Conservation (phyloP, 768 basidiomycete genomes). For the Boletus vermiculosoides region DNA sequence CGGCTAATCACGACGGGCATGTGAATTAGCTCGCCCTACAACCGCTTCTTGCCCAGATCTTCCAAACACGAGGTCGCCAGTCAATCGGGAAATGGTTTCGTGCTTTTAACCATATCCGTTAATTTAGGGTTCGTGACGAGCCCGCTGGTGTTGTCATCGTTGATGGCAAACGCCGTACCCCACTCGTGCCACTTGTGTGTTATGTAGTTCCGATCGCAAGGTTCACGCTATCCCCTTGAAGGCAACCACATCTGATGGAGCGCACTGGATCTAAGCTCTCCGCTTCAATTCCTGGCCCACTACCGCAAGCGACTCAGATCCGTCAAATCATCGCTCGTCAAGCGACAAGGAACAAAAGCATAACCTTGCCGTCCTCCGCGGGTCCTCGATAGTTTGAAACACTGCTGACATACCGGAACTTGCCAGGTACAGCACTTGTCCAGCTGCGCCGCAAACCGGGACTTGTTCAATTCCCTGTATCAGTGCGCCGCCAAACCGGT, state of each 20-base stretch:
- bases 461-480: not conserved
- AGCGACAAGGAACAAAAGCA: slow-evolving; percentile 4
- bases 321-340: slow-evolving; percentile 4
- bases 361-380: slow-evolving; percentile 24
- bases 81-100: slow-evolving; percentile 28
- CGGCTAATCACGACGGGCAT: slow-evolving; percentile 16
- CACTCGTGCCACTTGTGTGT: slow-evolving; percentile 8
- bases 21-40: slow-evolving; percentile 6
- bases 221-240: slow-evolving; percentile 15
- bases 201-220: slow-evolving; percentile 12
- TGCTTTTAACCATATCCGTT: slow-evolving; percentile 30
- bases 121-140: slow-evolving; percentile 29
- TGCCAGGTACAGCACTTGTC: slow-evolving; percentile 1
- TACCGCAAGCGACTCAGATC: not conserved
- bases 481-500: not conserved
- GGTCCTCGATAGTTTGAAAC: slow-evolving; percentile 25
- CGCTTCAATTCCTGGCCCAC: slow-evolving; percentile 1
- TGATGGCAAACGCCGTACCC: slow-evolving; percentile 25
- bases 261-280: slow-evolving; percentile 20
- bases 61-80: slow-evolving; percentile 16
- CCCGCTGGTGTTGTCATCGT: slow-evolving; percentile 11
- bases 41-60: slow-evolving; percentile 25
- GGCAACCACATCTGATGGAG: slow-evolving; percentile 17
- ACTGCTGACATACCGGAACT: slow-evolving; percentile 15
- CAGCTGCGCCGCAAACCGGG: not conserved